These are phyloP conservation scores for Colletotrichum shisoi DNA, from an alignment of 2,329 filamentous ascomycete species.

Conservation along the genomic window DNA sequence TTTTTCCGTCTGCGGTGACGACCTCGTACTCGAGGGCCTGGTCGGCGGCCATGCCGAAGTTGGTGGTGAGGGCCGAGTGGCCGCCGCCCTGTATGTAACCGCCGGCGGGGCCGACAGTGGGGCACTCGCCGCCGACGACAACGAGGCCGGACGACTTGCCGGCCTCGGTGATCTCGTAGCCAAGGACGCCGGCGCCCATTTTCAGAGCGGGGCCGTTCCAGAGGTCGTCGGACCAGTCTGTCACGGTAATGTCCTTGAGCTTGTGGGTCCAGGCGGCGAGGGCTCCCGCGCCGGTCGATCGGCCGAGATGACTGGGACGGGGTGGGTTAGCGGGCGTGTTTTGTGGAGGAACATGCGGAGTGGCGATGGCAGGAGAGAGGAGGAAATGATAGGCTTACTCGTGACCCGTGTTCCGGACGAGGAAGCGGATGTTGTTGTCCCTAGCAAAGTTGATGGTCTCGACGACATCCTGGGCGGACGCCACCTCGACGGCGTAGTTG, in stretches of 20 bases:
- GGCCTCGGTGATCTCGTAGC: constrained; percentile 51
- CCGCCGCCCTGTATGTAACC: constrained; percentile 70
- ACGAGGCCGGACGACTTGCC: constrained; percentile 39
- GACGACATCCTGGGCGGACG: constrained; percentile 45
- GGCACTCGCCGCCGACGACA: constrained; percentile 59
- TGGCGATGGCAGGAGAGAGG: constrained; percentile 38
- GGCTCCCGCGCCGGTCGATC: constrained; percentile 52
- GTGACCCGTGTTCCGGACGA: constrained; percentile 49
- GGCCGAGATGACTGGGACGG: constrained; percentile 50
- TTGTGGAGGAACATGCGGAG: constrained; percentile 22
- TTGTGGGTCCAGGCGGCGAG: constrained; percentile 52
- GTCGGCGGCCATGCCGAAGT: constrained; percentile 67
- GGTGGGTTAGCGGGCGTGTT: constrained; percentile 13
- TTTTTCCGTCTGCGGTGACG: constrained; percentile 59
- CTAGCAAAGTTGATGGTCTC: constrained; percentile 50
- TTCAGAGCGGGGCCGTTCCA: constrained; percentile 62
- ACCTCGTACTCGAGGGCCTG: constrained; percentile 65
- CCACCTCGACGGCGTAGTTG: constrained; percentile 51
- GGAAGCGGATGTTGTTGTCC: constrained; percentile 50
- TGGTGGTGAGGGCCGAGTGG: constrained; percentile 61
- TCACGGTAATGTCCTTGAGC: constrained; percentile 53
- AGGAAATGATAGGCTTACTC: constrained; percentile 39
- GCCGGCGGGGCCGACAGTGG: constrained; percentile 65
- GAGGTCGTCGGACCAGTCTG: constrained; percentile 49
- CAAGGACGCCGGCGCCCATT: constrained; percentile 62